phyloP scores from a whole-genome alignment of 305 asterid species.

The Lippia alba region DNA sequence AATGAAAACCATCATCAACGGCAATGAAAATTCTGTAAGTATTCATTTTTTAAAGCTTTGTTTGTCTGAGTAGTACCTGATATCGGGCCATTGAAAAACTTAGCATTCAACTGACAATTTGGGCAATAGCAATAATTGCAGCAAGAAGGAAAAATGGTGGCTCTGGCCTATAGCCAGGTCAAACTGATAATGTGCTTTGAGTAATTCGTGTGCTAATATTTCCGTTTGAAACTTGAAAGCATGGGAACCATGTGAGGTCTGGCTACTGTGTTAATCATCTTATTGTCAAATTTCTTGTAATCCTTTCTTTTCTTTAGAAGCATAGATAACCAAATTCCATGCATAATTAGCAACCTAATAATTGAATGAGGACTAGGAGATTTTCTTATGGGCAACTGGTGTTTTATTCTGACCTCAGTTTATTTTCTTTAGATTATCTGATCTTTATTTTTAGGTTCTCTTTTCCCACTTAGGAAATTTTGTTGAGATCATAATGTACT shows the following conservation, averaged over 20 bases:
- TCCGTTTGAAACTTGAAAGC: constrained; percentile 14
- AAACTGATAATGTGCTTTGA: constrained; percentile 26
- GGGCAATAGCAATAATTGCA: constrained; percentile 28
- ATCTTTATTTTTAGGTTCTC: constrained; percentile 13
- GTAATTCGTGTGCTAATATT: constrained; percentile 20
- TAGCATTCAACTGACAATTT: constrained; percentile 7
- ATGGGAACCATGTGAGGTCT: constrained; percentile 20
- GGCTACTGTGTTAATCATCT: constrained; percentile 20
- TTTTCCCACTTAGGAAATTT: constrained; percentile 20
- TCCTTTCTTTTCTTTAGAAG: constrained; percentile 25
- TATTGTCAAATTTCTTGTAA: constrained; percentile 19
- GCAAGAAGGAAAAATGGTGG: constrained; percentile 23
- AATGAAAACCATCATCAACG: constrained; percentile 60
- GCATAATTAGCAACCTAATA: background rate
- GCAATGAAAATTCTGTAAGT: constrained; percentile 63
- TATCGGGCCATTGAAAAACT: constrained; percentile 21
- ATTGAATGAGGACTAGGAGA: background rate
- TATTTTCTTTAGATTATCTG: background rate
- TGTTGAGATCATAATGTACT: constrained; percentile 22
- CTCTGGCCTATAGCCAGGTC: constrained; percentile 6
- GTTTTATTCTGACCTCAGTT: background rate
- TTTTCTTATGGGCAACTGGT: constrained; percentile 14
- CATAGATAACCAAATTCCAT: constrained; percentile 5
- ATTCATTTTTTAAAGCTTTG: constrained; percentile 28
- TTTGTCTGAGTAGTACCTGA: constrained; percentile 16